Percentiles rank a stretch among this genome's conserved stretches.
phyloP scores from a whole-genome alignment of 208 protist species.

The Acanthamoeba quina region DNA sequence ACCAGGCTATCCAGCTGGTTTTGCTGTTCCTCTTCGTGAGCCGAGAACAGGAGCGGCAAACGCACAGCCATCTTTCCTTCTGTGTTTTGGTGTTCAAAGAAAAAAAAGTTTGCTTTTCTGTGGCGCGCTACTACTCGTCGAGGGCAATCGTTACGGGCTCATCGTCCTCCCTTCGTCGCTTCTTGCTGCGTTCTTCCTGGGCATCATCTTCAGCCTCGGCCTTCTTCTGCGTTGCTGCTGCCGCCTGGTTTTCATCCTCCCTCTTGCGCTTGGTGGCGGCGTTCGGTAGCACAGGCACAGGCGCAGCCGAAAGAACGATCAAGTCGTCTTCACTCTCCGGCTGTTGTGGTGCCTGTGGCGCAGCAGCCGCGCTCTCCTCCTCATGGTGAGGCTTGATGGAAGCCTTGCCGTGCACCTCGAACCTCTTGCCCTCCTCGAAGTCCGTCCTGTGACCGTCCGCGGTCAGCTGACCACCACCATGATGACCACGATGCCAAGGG shows the following conservation, averaged over 20 bases:
- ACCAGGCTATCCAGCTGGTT: not conserved
- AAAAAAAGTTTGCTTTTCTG: no score
- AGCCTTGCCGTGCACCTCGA: constrained; percentile 17
- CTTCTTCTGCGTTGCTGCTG: not conserved
- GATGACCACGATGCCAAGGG: no score
- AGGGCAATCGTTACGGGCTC: not conserved
- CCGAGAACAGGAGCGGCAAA: constrained; percentile 5
- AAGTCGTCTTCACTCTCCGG: not conserved
- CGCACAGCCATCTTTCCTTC: not conserved
- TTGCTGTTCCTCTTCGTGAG: not conserved
- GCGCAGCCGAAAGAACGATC: not conserved
- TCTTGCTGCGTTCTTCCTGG: not conserved
- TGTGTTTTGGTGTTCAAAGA: no score
- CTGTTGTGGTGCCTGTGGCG: not conserved
- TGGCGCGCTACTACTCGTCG: not conserved
- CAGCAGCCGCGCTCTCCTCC: not conserved
- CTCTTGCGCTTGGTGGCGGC: not conserved
- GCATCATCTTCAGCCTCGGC: not conserved
- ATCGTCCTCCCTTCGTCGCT: not conserved
- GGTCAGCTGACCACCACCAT: no score
- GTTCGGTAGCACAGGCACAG: not conserved
- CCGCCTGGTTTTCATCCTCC: not conserved
- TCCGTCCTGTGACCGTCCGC: not conserved
- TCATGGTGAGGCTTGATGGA: not conserved
- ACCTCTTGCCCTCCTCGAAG: constrained; percentile 37